Conservation (phyloP, 2,329 filamentous ascomycete species). For the Aspergillus ustus region DNA sequence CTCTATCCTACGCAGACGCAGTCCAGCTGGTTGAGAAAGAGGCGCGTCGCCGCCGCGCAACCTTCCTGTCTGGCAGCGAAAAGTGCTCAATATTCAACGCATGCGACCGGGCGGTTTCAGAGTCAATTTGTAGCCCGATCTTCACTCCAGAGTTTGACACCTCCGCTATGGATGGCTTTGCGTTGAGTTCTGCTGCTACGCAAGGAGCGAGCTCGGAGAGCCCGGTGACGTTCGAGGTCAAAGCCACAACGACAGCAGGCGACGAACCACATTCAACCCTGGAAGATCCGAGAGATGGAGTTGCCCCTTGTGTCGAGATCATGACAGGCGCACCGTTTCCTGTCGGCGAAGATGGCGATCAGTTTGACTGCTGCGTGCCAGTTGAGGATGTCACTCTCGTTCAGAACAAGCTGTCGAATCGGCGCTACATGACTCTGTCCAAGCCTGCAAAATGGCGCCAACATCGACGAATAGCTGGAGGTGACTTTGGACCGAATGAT, state of each 20-base stretch:
- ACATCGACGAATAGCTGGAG: constrained; percentile 28
- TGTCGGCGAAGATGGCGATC: background rate
- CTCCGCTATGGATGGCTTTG: constrained; percentile 38
- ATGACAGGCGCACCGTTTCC: constrained; percentile 39
- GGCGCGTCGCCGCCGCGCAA: background rate
- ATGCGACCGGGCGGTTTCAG: constrained; percentile 1
- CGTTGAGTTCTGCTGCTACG: constrained; percentile 28
- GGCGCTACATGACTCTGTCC: constrained; percentile 19
- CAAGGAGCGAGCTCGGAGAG: constrained; percentile 20
- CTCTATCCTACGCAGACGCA: background rate
- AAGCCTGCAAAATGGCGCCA: constrained; percentile 23
- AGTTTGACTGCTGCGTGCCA: constrained; percentile 27
- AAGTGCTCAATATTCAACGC: constrained; percentile 1
- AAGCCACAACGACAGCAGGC: constrained; percentile 25
- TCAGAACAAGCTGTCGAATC: constrained; percentile 3
- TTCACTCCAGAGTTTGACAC: constrained; percentile 32
- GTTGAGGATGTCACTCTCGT: constrained; percentile 23
- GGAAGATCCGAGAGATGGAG: constrained; percentile 1
- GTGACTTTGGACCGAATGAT: constrained; percentile 26
- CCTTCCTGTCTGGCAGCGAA: background rate
- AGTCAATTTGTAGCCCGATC: constrained; percentile 10
- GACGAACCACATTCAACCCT: constrained; percentile 14
- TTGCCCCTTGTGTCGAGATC: constrained; percentile 32
- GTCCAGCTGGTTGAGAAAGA: background rate
- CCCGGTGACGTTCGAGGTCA: constrained; percentile 26